Conservation (phyloP, 2,329 filamentous ascomycete species). For the Kalmusia sp. region DNA sequence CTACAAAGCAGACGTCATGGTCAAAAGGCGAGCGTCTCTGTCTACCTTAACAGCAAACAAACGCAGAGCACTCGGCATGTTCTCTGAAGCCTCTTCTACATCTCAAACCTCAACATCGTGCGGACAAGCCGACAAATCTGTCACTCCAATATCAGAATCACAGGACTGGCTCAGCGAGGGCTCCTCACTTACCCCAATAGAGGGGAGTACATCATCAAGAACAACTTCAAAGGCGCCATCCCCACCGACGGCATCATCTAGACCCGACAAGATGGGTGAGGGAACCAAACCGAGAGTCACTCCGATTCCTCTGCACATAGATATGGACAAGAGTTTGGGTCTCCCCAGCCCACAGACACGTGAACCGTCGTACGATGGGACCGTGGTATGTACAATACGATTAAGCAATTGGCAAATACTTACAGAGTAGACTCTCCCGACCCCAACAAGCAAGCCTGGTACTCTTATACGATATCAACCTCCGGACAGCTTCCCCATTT, state of each 20-base stretch:
- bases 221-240: neutral
- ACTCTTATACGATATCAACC: neutral
- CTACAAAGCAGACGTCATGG: neutral
- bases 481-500: slow-evolving; percentile 19
- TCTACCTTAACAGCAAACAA: neutral
- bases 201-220: neutral
- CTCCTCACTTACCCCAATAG: neutral
- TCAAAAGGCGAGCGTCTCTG: neutral
- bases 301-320: neutral
- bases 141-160: neutral
- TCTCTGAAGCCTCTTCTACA: neutral
- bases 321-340: neutral
- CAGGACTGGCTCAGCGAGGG: neutral
- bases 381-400: neutral
- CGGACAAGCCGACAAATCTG: neutral
- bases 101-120: neutral
- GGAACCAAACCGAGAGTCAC: neutral
- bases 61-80: neutral
- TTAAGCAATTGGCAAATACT: neutral
- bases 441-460: neutral
- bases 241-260: neutral
- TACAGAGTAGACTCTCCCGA: neutral
- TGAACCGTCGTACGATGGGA: slow-evolving; percentile 2
- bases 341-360: neutral
- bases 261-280: neutral